Conservation (phyloP, 1,139 yeast species). For the Magnusiomyces fungicola region DNA sequence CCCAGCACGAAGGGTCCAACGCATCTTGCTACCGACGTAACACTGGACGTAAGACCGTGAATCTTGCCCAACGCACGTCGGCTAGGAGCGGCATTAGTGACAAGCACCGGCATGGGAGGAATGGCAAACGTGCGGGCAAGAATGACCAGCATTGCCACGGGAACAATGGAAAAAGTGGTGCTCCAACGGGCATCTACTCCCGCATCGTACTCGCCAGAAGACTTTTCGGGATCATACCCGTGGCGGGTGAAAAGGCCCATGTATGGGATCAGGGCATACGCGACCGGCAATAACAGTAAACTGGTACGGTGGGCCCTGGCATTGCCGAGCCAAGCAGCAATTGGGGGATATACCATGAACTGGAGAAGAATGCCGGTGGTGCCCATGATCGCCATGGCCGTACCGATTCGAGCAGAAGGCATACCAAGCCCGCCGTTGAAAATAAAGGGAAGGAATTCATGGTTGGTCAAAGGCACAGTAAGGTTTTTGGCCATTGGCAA, state of each 20-base stretch:
- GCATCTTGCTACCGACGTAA: constrained; percentile 48
- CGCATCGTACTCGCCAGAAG: background rate
- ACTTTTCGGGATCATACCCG: background rate
- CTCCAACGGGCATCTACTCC: background rate
- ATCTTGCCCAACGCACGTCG: constrained; percentile 24
- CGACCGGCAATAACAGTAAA: constrained; percentile 41
- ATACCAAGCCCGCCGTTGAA: constrained; percentile 47
- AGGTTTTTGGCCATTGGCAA: background rate
- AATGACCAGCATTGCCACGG: constrained; percentile 16
- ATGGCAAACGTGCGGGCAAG: constrained; percentile 27
- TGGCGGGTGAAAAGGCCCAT: background rate
- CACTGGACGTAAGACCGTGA: constrained; percentile 29
- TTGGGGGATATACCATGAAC: constrained; percentile 44
- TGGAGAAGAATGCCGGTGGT: constrained; percentile 46
- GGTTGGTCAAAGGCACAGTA: too few species aligned
- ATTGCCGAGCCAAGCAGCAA: constrained; percentile 46
- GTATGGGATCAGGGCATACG: constrained; percentile 47
- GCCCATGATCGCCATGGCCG: constrained; percentile 49
- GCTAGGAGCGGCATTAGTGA: constrained; percentile 28
- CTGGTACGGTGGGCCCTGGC: constrained; percentile 42
- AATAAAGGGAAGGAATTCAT: constrained; percentile 26
- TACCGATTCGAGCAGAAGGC: constrained; percentile 45
- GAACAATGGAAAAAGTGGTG: constrained; percentile 9
- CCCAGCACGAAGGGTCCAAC: constrained; percentile 55
- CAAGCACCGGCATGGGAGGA: constrained; percentile 30